phyloP scores from a whole-genome alignment of 2,329 filamentous ascomycete species.

The Cyphellophora attinorum region DNA sequence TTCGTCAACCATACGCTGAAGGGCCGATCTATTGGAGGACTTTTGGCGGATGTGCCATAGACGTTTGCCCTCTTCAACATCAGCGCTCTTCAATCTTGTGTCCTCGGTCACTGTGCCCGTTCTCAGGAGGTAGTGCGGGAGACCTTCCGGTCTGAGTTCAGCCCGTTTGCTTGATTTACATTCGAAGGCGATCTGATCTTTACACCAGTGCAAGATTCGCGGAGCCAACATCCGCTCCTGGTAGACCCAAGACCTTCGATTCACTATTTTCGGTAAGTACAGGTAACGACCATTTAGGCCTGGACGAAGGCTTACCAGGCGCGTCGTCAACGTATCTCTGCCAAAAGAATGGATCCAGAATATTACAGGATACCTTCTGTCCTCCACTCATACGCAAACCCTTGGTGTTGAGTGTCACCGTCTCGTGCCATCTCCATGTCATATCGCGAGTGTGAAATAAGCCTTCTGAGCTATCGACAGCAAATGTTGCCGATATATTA shows the following conservation, averaged over 20 bases:
- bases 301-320: too few relatives aligned
- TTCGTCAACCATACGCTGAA: slow-evolving; percentile 1
- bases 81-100: slow-evolving; percentile 4
- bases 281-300: too few relatives aligned
- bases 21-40: neutral
- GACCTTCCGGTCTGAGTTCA: slow-evolving; percentile 5
- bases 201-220: slow-evolving; percentile 16
- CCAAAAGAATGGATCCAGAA: slow-evolving; percentile 6
- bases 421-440: slow-evolving; percentile 4
- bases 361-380: slow-evolving; percentile 3
- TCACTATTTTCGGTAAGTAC: too few relatives aligned
- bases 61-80: slow-evolving; percentile 3
- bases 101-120: slow-evolving; percentile 2
- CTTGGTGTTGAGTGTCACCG: slow-evolving; percentile 1
- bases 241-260: slow-evolving; percentile 17
- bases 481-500: slow-evolving; percentile 10
- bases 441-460: slow-evolving; percentile 5
- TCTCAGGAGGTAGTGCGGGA: slow-evolving; percentile 4
- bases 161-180: slow-evolving; percentile 14
- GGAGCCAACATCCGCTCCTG: slow-evolving; percentile 18
- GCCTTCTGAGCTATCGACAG: slow-evolving; percentile 3
- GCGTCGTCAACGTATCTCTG: slow-evolving; percentile 5
- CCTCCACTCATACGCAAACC: neutral
- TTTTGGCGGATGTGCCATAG: slow-evolving; percentile 2
- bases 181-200: slow-evolving; percentile 15